Percentiles rank a stretch among this genome's conserved stretches.
phyloP scores from a whole-genome alignment of 768 basidiomycete genomes.

The Mycena rebaudengoi region DNA sequence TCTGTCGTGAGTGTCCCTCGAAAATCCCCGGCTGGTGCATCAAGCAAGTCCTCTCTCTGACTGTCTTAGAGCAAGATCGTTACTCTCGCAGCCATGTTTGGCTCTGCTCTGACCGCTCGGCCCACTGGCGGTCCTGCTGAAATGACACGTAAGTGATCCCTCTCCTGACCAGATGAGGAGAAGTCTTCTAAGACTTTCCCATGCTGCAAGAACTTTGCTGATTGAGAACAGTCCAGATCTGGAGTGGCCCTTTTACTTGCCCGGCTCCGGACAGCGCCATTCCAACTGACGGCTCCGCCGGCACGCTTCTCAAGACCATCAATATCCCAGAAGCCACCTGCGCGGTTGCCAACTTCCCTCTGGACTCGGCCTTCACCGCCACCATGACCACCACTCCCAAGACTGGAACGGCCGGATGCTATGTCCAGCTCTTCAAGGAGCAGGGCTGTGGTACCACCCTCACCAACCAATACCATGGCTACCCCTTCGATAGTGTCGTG shows the following conservation, averaged over 20 bases:
- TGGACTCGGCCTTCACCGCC: neutral
- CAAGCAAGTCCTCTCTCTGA: constrained; percentile 1
- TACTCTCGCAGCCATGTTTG: constrained; percentile 1
- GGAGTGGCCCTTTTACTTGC: constrained; percentile 6
- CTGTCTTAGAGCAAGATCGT: neutral
- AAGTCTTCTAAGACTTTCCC: neutral
- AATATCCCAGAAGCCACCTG: neutral
- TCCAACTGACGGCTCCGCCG: neutral
- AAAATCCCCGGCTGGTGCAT: neutral
- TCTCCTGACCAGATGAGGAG: neutral
- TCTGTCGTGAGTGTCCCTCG: constrained; percentile 9
- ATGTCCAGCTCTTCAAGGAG: neutral
- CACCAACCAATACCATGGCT: constrained; percentile 8
- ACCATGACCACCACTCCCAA: neutral
- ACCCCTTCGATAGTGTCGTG: constrained; percentile 5
- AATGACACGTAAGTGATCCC: constrained; percentile 6
- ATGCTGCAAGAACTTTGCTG: neutral
- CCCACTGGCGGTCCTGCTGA: neutral
- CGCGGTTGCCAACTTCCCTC: neutral
- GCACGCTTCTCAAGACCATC: neutral
- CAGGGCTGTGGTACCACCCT: neutral
- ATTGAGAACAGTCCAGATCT: constrained; percentile 6
- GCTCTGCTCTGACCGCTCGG: neutral
- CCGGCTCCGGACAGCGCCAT: constrained; percentile 2
- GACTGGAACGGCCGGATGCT: neutral